Percentiles rank a stretch among this genome's conserved stretches.
These are phyloP conservation scores for Apiospora pterosperma DNA, from an alignment of 2,329 filamentous ascomycete species.

Conservation along the genomic window DNA sequence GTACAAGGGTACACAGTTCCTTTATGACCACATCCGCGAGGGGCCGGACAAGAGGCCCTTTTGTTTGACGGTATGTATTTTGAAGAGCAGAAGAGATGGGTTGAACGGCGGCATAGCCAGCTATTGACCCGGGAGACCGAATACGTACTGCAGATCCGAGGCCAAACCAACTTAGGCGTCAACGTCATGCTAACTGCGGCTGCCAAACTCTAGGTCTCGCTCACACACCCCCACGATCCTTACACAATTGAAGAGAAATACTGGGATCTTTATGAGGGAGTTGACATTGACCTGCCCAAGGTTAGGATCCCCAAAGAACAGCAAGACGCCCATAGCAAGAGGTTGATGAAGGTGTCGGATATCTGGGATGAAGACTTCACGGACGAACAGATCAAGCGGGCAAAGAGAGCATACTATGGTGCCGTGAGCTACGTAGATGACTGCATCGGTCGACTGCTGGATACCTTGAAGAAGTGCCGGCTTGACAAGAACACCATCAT, in stretches of 20 bases:
- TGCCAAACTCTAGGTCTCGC: conserved; percentile 58
- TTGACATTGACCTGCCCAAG: conserved; percentile 81
- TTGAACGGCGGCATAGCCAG: neutral
- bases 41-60: conserved; percentile 73
- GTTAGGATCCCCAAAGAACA: conserved; percentile 76
- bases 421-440: conserved; percentile 93
- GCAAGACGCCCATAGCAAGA: conserved; percentile 83
- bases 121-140: too few species aligned
- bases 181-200: neutral
- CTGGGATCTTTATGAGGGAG: conserved; percentile 87
- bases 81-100: neutral
- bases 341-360: conserved; percentile 81
- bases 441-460: conserved; percentile 79
- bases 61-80: conserved; percentile 63
- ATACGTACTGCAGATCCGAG: neutral
- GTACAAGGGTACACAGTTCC: conserved; percentile 83
- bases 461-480: conserved; percentile 73
- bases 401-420: conserved; percentile 86
- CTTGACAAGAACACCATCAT: conserved; percentile 84
- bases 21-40: conserved; percentile 87
- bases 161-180: neutral
- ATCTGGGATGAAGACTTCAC: conserved; percentile 80
- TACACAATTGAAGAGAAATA: conserved; percentile 93
- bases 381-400: conserved; percentile 80
- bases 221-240: conserved; percentile 92